A percentile compares a stretch with the other conserved stretches of the same genome.
phyloP scores from a whole-genome alignment of 2,329 filamentous ascomycete genomes.

The Ophiognomonia clavigignenti-juglandacearum region DNA sequence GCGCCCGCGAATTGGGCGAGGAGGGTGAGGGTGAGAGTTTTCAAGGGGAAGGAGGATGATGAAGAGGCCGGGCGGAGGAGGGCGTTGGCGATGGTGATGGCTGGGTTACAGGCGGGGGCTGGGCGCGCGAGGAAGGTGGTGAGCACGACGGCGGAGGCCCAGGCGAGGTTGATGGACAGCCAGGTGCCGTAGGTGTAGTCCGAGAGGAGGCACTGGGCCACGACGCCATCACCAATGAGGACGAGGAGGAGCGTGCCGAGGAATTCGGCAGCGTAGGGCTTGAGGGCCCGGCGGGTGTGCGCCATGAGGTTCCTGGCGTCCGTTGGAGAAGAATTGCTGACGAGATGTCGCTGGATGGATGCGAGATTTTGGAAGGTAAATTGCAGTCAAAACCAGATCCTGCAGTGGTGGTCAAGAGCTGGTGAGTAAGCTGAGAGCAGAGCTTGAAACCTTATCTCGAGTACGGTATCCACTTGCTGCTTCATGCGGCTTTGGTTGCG shows the following conservation, averaged over 20 bases:
- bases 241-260: neutral
- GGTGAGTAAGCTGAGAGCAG: too few species aligned
- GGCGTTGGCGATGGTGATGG: neutral
- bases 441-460: neutral
- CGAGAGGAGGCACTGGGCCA: neutral
- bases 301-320: neutral
- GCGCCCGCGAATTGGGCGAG: neutral
- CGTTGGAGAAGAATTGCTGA: neutral
- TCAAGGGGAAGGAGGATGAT: neutral
- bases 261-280: neutral
- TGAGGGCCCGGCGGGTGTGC: neutral
- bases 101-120: neutral
- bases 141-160: neutral
- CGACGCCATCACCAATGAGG: neutral
- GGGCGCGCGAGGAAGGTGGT: neutral
- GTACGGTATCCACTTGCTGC: neutral
- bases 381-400: too few species aligned
- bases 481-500: too few species aligned
- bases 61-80: neutral
- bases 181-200: neutral
- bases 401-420: neutral
- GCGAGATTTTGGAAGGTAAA: neutral
- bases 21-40: neutral
- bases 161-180: neutral
- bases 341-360: neutral